Conservation (phyloP, 2,329 filamentous ascomycete genomes). For the Zelopaecilomyces penicillatus region DNA sequence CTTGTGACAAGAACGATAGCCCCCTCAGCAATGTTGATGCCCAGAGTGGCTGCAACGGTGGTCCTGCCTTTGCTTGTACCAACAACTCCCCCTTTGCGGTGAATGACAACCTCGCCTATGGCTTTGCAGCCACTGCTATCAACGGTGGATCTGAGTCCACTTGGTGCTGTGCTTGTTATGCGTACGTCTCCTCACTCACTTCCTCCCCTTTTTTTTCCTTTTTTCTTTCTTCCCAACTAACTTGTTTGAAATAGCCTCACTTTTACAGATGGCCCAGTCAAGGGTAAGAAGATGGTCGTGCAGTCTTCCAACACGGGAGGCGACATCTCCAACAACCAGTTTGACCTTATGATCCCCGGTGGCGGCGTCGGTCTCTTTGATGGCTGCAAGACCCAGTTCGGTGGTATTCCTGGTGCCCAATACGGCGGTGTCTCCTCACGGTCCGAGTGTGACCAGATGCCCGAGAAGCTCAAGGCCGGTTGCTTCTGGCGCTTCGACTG, state of each 20-base stretch:
- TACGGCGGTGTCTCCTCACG: constrained; percentile 49
- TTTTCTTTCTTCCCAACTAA: neutral
- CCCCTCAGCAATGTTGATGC: constrained; percentile 40
- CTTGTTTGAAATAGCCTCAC: constrained; percentile 29
- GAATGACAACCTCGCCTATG: constrained; percentile 50
- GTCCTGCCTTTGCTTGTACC: constrained; percentile 51
- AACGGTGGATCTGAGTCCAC: constrained; percentile 44
- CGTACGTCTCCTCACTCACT: constrained; percentile 21
- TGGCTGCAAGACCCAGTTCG: constrained; percentile 42
- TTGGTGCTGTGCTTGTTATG: constrained; percentile 62
- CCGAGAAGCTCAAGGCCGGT: constrained; percentile 43
- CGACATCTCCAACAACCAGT: constrained; percentile 49
- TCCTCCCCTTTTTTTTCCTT: neutral
- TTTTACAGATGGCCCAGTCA: constrained; percentile 40
- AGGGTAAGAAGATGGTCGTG: constrained; percentile 55
- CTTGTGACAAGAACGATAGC: constrained; percentile 47
- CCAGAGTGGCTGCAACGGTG: constrained; percentile 47
- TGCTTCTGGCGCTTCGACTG: constrained; percentile 59
- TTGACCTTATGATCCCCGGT: constrained; percentile 48
- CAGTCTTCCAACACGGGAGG: constrained; percentile 56
- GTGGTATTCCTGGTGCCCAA: constrained; percentile 36
- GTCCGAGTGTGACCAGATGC: constrained; percentile 44
- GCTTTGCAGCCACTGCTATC: constrained; percentile 54
- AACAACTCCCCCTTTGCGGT: constrained; percentile 56
- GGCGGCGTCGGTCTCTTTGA: constrained; percentile 48